Base-by-base conservation (phyloP, 1,284 basidiomycete species). In the Microbotryum lychnidis-dioicae region DNA sequence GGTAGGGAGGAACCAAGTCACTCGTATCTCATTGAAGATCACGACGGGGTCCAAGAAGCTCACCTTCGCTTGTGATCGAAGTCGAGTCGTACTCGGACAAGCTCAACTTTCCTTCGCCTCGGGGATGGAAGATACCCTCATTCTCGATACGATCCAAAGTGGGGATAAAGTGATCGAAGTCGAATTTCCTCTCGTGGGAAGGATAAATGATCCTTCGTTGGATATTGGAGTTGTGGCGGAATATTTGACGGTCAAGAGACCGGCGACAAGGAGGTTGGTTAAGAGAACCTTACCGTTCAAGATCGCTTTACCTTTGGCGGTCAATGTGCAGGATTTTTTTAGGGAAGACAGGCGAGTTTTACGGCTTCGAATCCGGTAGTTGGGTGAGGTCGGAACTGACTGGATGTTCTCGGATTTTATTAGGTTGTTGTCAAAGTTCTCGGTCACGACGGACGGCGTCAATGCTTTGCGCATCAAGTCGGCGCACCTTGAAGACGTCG, bases 241-340 rank as follows among this genome's bases (percentile, higher is more conserved):
- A 58, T 91, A 90, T 71, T 77, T 73, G 10, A 87, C 86, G 0
- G 70, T 70, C 12, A 68, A 76, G 1, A 81, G 87, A 57, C 80
- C 84, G 2, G 75, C 76, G 6, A 69, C 84, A 16, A 74, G 73
- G 23, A 80, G 89, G 42, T 79, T 73, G 9, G 71, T 88, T 29
- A 77, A 75, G 45, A 76, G 82, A 14, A 78, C 79, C n/a, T 79
- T 81, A 61, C 74, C 79, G 6, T 79, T 90, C 20, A 76, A 80
- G 10, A 82, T 84, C 3, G 79, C 83, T 0, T 77, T 91, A n/a
- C 88, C 89, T 3, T 78, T 91, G 52, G 80, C 84, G 14, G 85
- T 90, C 56, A 90, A 88, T 63, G 88, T 91, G 2, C 85, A 91
- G 73, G 89, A 91, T 73, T 89, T 87, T 74, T 90, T 91, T 76